Evolutionary conservation across 2,329 filamentous ascomycete genomes (phyloP).

Genomic region (Claviceps maximensis): DNA sequence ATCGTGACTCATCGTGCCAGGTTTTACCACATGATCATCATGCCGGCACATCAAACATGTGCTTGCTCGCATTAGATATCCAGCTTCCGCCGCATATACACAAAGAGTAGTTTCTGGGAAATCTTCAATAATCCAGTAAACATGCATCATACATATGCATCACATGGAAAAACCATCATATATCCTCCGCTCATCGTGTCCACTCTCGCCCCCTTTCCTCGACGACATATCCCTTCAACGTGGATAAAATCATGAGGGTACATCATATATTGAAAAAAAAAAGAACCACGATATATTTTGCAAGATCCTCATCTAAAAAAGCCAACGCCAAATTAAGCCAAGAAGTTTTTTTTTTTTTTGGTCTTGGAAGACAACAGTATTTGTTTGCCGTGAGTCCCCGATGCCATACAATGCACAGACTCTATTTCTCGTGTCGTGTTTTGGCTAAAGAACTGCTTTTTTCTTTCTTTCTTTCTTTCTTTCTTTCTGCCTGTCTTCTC

Average conservation of each 20-base stretch:
- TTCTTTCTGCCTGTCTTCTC: not conserved
- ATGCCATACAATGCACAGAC: not conserved
- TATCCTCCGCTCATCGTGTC: no score
- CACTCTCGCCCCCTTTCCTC: no score
- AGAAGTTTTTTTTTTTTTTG: no score
- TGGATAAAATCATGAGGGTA: not conserved
- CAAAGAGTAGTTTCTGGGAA: no score
- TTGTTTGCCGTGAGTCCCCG: not conserved
- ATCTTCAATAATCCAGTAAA: no score
- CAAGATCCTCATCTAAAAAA: constrained; percentile 2
- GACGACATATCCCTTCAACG: not conserved
- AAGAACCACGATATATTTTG: not conserved
- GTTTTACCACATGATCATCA: not conserved
- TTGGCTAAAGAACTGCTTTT: not conserved
- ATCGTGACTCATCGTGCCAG: not conserved
- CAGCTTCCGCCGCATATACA: no score
- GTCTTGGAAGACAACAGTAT: not conserved
- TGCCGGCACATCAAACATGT: not conserved
- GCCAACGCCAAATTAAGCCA: constrained; percentile 6
- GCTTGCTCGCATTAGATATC: no score
- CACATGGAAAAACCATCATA: no score
- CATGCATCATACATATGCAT: no score
- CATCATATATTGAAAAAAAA: not conserved
- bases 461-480: not conserved
- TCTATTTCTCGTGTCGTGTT: not conserved